These are phyloP conservation scores for Paraphaeosphaeria sporulosa DNA, from an alignment of 2,329 filamentous ascomycete genomes.

Conservation along the genomic window DNA sequence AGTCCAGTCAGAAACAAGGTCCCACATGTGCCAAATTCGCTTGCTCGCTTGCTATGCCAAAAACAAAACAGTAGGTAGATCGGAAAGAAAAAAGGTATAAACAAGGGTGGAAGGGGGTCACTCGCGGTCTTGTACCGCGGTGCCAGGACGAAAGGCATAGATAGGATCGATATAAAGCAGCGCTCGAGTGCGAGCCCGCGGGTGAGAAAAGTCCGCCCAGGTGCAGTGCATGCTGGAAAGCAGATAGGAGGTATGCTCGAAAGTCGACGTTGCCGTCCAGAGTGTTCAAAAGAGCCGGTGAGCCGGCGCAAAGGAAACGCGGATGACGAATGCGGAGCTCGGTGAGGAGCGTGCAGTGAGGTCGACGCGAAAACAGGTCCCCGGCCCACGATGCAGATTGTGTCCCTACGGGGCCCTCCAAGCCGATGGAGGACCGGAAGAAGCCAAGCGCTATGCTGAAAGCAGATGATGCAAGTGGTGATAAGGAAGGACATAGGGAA, in stretches of 20 bases:
- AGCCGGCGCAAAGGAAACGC: slow-evolving; percentile 12
- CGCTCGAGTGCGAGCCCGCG: background rate
- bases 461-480: slow-evolving; percentile 37
- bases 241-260: slow-evolving; percentile 11
- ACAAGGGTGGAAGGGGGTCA: slow-evolving; percentile 25
- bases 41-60: slow-evolving; percentile 32
- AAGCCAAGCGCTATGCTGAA: slow-evolving; percentile 47
- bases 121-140: slow-evolving; percentile 12
- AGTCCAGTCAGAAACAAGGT: slow-evolving; percentile 27
- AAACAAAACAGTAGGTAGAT: slow-evolving; percentile 12
- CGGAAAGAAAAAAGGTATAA: slow-evolving; percentile 14
- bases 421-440: slow-evolving; percentile 24
- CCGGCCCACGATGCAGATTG: slow-evolving; percentile 46
- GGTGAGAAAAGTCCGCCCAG: slow-evolving; percentile 34
- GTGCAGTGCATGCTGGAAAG: slow-evolving; percentile 29
- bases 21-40: slow-evolving; percentile 43
- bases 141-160: slow-evolving; percentile 7
- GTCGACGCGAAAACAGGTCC: slow-evolving; percentile 26
- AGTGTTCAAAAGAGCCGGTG: slow-evolving; percentile 25
- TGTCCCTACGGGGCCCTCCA: slow-evolving; percentile 37
- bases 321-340: slow-evolving; percentile 30
- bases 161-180: background rate
- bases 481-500: slow-evolving; percentile 32
- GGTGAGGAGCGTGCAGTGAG: slow-evolving; percentile 21
- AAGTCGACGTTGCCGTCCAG: slow-evolving; percentile 45